Percentiles rank a stretch among this genome's conserved stretches.
These are phyloP conservation scores for Tieghemostelium lacteum DNA, from an alignment of 78 protist species.

Conservation along the genomic window DNA sequence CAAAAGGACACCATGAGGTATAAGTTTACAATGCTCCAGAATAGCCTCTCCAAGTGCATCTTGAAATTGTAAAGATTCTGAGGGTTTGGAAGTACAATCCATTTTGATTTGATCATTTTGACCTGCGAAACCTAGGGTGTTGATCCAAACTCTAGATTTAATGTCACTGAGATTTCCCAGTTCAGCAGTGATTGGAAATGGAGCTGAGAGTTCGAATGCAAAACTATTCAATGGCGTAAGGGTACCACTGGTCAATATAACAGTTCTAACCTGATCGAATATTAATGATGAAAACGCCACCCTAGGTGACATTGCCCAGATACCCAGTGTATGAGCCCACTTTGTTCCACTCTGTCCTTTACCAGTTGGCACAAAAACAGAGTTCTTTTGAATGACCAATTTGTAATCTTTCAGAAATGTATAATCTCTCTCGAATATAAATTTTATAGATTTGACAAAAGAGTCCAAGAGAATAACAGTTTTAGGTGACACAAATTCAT, in stretches of 20 bases:
- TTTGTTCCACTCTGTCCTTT: not conserved
- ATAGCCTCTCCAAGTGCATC: constrained; percentile 89
- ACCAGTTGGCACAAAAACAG: not conserved
- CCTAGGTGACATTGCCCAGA: constrained; percentile 62
- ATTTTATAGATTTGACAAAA: not conserved
- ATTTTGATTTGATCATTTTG: constrained; percentile 41
- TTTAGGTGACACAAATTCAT: not conserved
- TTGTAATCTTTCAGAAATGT: constrained; percentile 4
- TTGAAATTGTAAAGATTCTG: constrained; percentile 63
- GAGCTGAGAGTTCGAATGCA: constrained; percentile 73
- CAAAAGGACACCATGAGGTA: constrained; percentile 97
- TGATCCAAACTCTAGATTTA: constrained; percentile 79
- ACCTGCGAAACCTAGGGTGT: constrained; percentile 27
- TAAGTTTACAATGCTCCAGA: constrained; percentile 78
- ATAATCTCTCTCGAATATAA: not conserved
- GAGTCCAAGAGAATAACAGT: not conserved
- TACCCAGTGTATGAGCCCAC: constrained; percentile 18
- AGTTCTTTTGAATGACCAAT: constrained; percentile 9
- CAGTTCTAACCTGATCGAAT: not conserved
- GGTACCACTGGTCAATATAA: constrained; percentile 98
- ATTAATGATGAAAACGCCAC: constrained; percentile 35
- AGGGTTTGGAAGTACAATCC: constrained; percentile 3
- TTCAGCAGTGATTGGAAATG: constrained; percentile 46
- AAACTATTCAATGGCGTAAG: constrained; percentile 94
- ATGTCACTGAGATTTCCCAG: constrained; percentile 68